Base-by-base conservation (phyloP, 306 rosid species). In the Pyrus betulifolia region DNA sequence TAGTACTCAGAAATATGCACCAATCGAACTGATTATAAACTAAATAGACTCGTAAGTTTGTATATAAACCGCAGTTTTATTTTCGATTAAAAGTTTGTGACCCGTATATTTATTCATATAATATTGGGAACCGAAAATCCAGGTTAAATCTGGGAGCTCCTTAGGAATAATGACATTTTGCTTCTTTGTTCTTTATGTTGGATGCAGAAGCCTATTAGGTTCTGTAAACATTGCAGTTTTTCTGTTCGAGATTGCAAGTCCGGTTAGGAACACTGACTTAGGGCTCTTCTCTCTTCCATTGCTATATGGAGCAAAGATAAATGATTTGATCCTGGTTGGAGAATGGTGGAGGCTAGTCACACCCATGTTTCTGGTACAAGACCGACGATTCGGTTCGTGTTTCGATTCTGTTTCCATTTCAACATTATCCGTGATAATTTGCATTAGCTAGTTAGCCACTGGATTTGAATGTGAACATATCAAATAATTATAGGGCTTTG, bases 321-420 rank as follows among this genome's bases (percentile, higher is more conserved):
- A 92, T 63, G 70, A 92, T 52, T 81, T 92, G 84, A 94, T 94
- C 87, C 12, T 90, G 77, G 84, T 86, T 17, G 97, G 98, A 88
- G 95, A 94, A 80, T 92, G 98, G 98, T 94, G 98, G 98, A 86
- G 98, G 92, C 98, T 94, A 46, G 81, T 92, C 55, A 94, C 97
- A 76, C 98, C 98, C 71, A 92, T 94, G 96, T 94, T 94, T 94
- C 98, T 94, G 98, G 98, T 94, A 91, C 98, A 91, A 77, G 81
- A 80, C 84, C 84, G 88, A 85, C 76, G 82, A 81, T 54, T 94
- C 86, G 97, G 95, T 92, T 85, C 70, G 93, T 94, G 84, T 85
- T 91, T 87, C 87, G 80, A 73, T 93, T 91, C 92, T 55, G 76
- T 76, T 57, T 62, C 72, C 69, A 72, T 57, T 75, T 74, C 11